Evolutionary conservation across 139 green algal genomes (phyloP).

Genomic region (Eudorina sp.): DNA sequence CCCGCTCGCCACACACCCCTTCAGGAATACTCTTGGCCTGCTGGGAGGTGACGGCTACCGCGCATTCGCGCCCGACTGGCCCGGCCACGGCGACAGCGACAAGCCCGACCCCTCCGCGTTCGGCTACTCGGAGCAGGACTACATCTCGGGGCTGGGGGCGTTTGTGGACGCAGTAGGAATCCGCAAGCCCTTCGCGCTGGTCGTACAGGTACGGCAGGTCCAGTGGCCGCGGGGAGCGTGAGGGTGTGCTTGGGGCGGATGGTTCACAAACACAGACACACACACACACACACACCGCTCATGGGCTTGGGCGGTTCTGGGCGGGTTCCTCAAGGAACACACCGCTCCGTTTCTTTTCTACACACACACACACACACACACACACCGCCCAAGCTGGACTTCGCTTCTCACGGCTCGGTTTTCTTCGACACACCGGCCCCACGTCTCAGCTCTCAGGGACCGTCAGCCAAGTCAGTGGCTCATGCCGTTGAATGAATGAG

Average conservation of each 20-base stretch:
- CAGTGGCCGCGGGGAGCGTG: not conserved
- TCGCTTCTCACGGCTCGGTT: too few species aligned
- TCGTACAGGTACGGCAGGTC: constrained; percentile 59
- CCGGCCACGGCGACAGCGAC: constrained; percentile 76
- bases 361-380: too few species aligned
- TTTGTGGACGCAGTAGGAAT: constrained; percentile 68
- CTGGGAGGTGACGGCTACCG: constrained; percentile 73
- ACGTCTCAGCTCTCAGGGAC: too few species aligned
- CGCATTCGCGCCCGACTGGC: constrained; percentile 79
- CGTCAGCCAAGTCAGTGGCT: too few species aligned
- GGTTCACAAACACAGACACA: not conserved
- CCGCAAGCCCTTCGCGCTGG: constrained; percentile 66
- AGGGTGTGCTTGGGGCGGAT: too few species aligned
- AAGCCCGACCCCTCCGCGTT: constrained; percentile 70
- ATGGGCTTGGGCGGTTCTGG: too few species aligned
- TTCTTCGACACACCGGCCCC: too few species aligned
- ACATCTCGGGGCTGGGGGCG: constrained; percentile 59
- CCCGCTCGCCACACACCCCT: not conserved
- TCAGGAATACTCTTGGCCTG: constrained; percentile 71
- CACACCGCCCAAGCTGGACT: too few species aligned
- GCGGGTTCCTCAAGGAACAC: too few species aligned
- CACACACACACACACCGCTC: too few species aligned
- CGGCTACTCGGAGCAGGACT: constrained; percentile 66
- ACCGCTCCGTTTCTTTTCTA: too few species aligned
- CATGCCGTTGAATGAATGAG: too few species aligned